Evolutionary conservation across 306 rosid species (phyloP), one percentile per base, ranked within the genome.

Genomic region (Abrus pulchellus): DNA sequence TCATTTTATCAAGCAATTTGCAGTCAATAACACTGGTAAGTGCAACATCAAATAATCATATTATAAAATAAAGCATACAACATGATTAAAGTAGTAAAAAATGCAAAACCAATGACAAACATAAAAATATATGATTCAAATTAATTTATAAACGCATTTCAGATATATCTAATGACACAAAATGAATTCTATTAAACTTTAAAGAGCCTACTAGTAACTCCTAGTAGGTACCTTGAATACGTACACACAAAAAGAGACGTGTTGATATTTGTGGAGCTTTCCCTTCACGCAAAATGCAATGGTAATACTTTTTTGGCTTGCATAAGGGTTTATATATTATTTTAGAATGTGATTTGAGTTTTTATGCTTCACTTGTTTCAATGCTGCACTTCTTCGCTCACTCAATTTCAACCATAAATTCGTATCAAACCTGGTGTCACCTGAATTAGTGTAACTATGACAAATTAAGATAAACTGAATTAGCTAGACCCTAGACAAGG

Each of bases 1-100:
- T 12, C 62, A 74, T 81, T 81, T 81, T 14, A 63, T 65, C 80
- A 65, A 74, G 38, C 80, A 81, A 2, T 0, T 74, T 44, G 80
- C 63, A 45, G 27, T 44, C 71, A 14, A 10, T 44, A 30, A 8
- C 56, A 5, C 36, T 72, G 27, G 55, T 41, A 44, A 66, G 43
- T 20, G 53, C 38, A 20, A 20, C 20, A 9, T 6, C 7, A 14
- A 14, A 65, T 1, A 40, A 14, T 5, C 7, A 7, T 14, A 9
- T 3, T 65, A 28, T 9, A 20, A 67, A 67, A 65, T 20, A 33
- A 9, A 43, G 54, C 72, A 28, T 44, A 44, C 3, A 40, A 27
- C 52, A 27, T 4, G 11, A 56, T 57, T 8, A 32, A 45, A 61
- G 57, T 13, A 57, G 28, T 11, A 9, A 74, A 66, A 66, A 52